Base-by-base conservation (phyloP, 805 yeast species). In the Diddensiella caesifluorescens region DNA sequence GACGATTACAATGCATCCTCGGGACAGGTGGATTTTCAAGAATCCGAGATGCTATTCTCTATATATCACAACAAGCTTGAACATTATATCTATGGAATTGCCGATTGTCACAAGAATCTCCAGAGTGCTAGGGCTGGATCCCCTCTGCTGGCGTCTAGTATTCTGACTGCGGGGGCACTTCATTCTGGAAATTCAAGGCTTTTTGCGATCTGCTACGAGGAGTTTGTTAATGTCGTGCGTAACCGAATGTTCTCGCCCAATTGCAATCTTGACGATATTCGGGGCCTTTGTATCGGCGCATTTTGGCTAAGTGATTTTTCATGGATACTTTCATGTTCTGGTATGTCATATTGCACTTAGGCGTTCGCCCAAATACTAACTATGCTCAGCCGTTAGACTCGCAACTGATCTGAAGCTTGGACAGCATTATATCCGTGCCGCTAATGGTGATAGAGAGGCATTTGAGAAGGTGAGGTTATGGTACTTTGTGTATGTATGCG, bases 401-500 rank as follows among this genome's bases (percentile, higher is more conserved):
- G 34, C 41, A 10, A 38, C 41, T 5, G 41, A 38, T 18, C 41
- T 38, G 12, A 29, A 38, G 22, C 35, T 38, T 4, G 33, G 33
- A 12, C 33, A 30, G 23, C 10, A 28, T 20, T 38, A 28, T 21
- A 13, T 20, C 4, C 22, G 13, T 9, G 33, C 33, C 20, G 30
- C 30, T 29, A 19, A 23, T 7, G 33, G 35, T 3, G 33, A 27
- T 18, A n/a, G 16, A 4, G 41, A 38, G n/a, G 34, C 41, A 16
- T 38, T 16, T 30, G 41, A 38, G 33, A 13, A 35, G 30, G 41
- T 30, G 20, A 13, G 33, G n/a, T 21, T 38, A 15, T 38, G 41
- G 41, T 41, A 37, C 19, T 34, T 36, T 25, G 30, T 41, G 15
- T 41, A 23, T 35, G 31, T 41, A 4, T 41, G 45, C 21, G 45